Evolutionary conservation across 2,329 filamentous ascomycete genomes (phyloP).

Genomic region (Neofusicoccum parvum): DNA sequence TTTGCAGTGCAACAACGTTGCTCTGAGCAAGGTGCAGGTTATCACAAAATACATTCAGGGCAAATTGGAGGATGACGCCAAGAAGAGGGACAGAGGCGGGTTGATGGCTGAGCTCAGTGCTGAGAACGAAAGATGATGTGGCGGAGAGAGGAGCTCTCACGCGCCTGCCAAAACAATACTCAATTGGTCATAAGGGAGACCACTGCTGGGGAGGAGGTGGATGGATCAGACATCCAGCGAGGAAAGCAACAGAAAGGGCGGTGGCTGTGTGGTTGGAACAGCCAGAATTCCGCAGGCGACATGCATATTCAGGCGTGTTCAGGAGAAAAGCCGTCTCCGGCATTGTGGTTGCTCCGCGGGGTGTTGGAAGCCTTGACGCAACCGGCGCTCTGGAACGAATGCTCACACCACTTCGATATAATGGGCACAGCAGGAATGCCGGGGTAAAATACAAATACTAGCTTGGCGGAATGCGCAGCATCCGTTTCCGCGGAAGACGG

Average conservation of each 20-base stretch:
- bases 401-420: neutral
- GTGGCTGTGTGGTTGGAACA: neutral
- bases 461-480: neutral
- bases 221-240: neutral
- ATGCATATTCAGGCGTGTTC: neutral
- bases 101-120: constrained; percentile 77
- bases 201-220: neutral
- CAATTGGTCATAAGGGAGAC: neutral
- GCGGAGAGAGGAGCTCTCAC: neutral
- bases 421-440: neutral
- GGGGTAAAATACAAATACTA: neutral
- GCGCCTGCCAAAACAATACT: neutral
- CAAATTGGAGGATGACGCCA: constrained; percentile 75
- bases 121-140: constrained; percentile 76
- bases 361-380: neutral
- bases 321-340: neutral
- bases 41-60: constrained; percentile 73
- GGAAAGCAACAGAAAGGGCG: neutral
- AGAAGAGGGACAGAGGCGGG: constrained; percentile 76
- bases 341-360: neutral
- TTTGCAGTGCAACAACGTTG: constrained; percentile 73
- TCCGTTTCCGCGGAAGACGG: neutral
- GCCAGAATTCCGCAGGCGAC: neutral
- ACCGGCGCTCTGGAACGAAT: neutral
- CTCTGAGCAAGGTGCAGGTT: constrained; percentile 78